phyloP scores from a whole-genome alignment of 768 basidiomycete species.

The Boletus rubropictus region DNA sequence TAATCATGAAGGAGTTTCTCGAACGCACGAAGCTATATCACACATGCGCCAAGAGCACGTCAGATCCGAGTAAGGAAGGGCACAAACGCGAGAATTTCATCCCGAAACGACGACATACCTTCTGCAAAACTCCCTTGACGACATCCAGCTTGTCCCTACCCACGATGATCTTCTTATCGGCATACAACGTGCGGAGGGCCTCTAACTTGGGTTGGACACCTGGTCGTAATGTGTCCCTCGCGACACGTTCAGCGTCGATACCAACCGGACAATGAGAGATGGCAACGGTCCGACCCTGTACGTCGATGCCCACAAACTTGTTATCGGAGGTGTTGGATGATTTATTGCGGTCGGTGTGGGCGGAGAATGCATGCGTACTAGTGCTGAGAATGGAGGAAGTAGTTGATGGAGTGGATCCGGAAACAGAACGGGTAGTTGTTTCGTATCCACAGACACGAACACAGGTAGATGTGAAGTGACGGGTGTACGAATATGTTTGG shows the following conservation, averaged over 20 bases:
- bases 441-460: conserved; percentile 97
- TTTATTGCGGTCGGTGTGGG: conserved; percentile 7
- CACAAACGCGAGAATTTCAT: no score
- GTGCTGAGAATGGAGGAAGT: conserved; percentile 6
- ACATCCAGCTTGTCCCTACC: conserved; percentile 96
- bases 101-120: conserved; percentile 41
- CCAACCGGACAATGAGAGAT: conserved; percentile 94
- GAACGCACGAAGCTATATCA: conserved; percentile 77
- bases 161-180: conserved; percentile 97
- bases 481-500: conserved; percentile 94
- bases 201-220: conserved; percentile 89
- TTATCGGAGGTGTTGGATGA: conserved; percentile 8
- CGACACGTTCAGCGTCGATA: conserved; percentile 87
- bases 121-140: conserved; percentile 97
- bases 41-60: background rate
- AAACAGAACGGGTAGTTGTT: conserved; percentile 38
- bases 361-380: background rate
- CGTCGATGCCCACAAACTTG: conserved; percentile 56
- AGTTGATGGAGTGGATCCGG: background rate
- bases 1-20: conserved; percentile 90
- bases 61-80: background rate
- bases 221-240: conserved; percentile 72
- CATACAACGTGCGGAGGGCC: conserved; percentile 76
- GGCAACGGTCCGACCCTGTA: conserved; percentile 75
- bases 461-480: conserved; percentile 93